Conservation (phyloP, 2,329 filamentous ascomycete species). For the Curvularia lunata region DNA sequence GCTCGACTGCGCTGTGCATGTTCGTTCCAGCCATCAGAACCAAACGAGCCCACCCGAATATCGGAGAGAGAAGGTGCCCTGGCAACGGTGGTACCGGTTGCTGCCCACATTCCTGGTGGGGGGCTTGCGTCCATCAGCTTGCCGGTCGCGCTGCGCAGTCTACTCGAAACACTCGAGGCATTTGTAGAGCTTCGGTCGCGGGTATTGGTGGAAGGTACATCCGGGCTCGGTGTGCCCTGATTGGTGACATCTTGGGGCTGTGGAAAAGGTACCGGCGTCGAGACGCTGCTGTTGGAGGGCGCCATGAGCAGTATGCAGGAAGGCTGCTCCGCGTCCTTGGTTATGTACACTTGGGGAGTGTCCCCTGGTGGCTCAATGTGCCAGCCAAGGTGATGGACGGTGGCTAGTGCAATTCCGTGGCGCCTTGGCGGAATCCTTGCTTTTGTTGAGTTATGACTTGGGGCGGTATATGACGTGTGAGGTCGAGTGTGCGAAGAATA, state of each 20-base stretch:
- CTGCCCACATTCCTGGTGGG: slow-evolving; percentile 55
- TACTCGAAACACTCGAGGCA: slow-evolving; percentile 41
- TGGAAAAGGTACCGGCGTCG: slow-evolving; percentile 40
- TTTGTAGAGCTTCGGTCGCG: slow-evolving; percentile 39
- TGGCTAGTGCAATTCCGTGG: slow-evolving; percentile 15
- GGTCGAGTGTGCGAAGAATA: slow-evolving; percentile 10
- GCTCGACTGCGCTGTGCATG: slow-evolving; percentile 36
- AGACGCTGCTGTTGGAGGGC: slow-evolving; percentile 23
- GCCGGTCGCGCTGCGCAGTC: slow-evolving; percentile 45
- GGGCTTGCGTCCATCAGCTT: slow-evolving; percentile 48
- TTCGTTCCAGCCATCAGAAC: slow-evolving; percentile 43
- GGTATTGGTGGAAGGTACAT: slow-evolving; percentile 22
- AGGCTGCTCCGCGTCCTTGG: neutral
- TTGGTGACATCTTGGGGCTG: slow-evolving; percentile 27
- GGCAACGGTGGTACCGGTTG: slow-evolving; percentile 50
- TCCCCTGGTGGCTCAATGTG: slow-evolving; percentile 14
- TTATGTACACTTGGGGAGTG: slow-evolving; percentile 12
- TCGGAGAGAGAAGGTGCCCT: slow-evolving; percentile 53
- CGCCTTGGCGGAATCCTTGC: slow-evolving; percentile 28
- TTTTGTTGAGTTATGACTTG: slow-evolving; percentile 9
- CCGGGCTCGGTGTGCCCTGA: slow-evolving; percentile 18
- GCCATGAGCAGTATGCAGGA: slow-evolving; percentile 34
- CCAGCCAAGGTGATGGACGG: slow-evolving; percentile 23
- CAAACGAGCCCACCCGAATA: slow-evolving; percentile 50
- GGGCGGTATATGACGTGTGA: slow-evolving; percentile 5